Percentiles rank a stretch among this genome's conserved stretches.
These are phyloP conservation scores for Tylopilus sp. DNA, from an alignment of 1,284 basidiomycete species.

Conservation along the genomic window DNA sequence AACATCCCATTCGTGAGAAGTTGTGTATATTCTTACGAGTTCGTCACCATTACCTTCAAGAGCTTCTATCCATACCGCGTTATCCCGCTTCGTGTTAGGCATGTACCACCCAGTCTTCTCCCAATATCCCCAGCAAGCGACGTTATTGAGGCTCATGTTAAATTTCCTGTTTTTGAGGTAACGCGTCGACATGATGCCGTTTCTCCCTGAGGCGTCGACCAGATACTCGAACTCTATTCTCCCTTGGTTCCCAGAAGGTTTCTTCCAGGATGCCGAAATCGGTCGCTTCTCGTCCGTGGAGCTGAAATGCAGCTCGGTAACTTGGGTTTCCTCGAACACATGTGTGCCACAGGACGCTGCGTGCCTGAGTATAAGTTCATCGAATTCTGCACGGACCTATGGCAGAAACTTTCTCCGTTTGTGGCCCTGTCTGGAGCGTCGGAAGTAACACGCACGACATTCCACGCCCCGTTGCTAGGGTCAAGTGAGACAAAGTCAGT, in stretches of 20 bases:
- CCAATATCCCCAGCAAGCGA: slow-evolving; percentile 2
- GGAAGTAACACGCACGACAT: neutral
- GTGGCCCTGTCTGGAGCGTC: neutral
- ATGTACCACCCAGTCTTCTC: neutral
- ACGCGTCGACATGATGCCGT: neutral
- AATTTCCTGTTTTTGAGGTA: neutral
- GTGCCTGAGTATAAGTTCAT: neutral
- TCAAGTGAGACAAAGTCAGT: neutral
- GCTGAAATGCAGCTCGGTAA: neutral
- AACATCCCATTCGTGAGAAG: neutral
- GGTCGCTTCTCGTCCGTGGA: neutral
- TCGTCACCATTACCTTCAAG: neutral
- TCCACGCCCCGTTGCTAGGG: neutral
- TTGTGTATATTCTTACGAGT: neutral
- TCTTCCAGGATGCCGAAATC: neutral
- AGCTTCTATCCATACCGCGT: neutral
- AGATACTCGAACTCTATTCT: neutral
- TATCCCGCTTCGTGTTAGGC: neutral
- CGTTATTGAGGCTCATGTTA: neutral
- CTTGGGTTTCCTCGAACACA: neutral
- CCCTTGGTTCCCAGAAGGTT: neutral
- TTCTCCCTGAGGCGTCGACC: neutral
- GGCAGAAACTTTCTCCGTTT: neutral
- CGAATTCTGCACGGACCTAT: neutral
- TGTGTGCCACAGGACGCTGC: neutral